Evolutionary conservation across 2,329 filamentous ascomycete genomes (phyloP), one percentile per base, ranked within the genome.

Genomic region (Claviceps digitariae): DNA sequence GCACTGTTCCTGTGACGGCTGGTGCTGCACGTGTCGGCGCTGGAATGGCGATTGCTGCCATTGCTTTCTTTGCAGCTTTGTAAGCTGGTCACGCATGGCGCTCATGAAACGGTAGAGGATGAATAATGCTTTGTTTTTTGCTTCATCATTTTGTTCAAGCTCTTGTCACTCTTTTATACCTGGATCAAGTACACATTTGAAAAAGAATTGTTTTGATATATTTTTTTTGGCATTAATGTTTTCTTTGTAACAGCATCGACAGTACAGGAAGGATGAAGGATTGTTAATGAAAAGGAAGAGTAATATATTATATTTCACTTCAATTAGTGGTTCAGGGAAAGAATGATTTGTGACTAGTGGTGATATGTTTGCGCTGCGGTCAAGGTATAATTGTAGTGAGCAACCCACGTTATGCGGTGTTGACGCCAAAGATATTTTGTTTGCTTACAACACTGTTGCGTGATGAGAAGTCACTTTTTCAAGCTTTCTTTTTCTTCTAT

Each of bases 61-160:
- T 76, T 61, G 72, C 69, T 52, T 59, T 72, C 54, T 63, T 72
- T 54, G 70, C 69, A 61, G 73, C 69, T 58, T 66, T 79, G 61
- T 78, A 76, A 74, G 55, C 56, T 52, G 48, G 50, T 5, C 10
- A 10, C 23, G n/a, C n/a, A 17, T 2, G 17, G 36, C 10, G 13
- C 15, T 41, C 17, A 41, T 8, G 38, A 3, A 13, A n/a, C 20
- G 21, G 20, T 46, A 27, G 31, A 27, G 29, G 13, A 13, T 17
- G 8, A 44, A 2, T 44, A 44, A 45, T 45, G 43, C 4, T 3
- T 45, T 13, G 43, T 25, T 25, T 25, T 17, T 41, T 41, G 40
- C 21, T 41, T 41, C 6, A 34, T 41, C 9, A 21, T 38, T 4
- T 38, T 38, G 3, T 36, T 13, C 34, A 36, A 2, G 2, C 10